Evolutionary conservation across 2,329 filamentous ascomycete genomes (phyloP).

Genomic region (Alternaria arborescens): DNA sequence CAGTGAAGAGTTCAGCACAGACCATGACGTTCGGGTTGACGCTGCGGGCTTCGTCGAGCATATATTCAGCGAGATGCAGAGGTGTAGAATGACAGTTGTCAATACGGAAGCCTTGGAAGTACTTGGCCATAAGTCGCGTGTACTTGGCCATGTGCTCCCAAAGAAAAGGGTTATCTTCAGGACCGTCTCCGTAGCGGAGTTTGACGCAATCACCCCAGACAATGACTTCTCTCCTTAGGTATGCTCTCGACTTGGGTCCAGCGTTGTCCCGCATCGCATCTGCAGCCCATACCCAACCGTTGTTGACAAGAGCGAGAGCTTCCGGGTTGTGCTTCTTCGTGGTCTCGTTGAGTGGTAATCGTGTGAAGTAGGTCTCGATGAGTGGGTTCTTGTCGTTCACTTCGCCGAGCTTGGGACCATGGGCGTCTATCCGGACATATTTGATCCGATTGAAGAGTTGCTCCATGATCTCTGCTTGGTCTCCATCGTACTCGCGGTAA

Average conservation of each 20-base stretch:
- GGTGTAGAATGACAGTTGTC: conserved; percentile 99
- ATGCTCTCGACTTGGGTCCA: conserved; percentile 87
- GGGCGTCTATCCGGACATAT: conserved; percentile 89
- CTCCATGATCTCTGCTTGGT: conserved; percentile 82
- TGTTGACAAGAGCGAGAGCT: conserved; percentile 87
- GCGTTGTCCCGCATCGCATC: conserved; percentile 95
- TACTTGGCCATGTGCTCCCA: conserved; percentile 98
- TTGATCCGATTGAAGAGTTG: conserved; percentile 95
- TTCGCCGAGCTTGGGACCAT: conserved; percentile 85
- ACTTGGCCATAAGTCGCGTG: conserved; percentile 88
- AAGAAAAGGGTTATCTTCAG: conserved; percentile 87
- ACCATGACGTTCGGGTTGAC: conserved; percentile 89
- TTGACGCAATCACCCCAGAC: conserved; percentile 99
- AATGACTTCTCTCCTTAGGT: conserved; percentile 94
- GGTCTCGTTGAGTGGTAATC: conserved; percentile 78
- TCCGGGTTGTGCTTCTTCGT: conserved; percentile 79
- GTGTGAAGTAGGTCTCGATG: conserved; percentile 94
- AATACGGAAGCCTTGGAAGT: conserved; percentile 94
- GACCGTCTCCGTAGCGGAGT: conserved; percentile 82
- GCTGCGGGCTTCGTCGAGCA: conserved; percentile 90
- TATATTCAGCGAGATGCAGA: conserved; percentile 90
- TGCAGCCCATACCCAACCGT: conserved; percentile 98
- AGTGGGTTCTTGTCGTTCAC: conserved; percentile 81
- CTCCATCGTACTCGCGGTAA: conserved; percentile 90
- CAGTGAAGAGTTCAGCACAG: conserved; percentile 94